Evolutionary conservation across 805 yeast species (phyloP), one percentile per base, ranked within the genome.

Genomic region (Ogataea salicorniae): DNA sequence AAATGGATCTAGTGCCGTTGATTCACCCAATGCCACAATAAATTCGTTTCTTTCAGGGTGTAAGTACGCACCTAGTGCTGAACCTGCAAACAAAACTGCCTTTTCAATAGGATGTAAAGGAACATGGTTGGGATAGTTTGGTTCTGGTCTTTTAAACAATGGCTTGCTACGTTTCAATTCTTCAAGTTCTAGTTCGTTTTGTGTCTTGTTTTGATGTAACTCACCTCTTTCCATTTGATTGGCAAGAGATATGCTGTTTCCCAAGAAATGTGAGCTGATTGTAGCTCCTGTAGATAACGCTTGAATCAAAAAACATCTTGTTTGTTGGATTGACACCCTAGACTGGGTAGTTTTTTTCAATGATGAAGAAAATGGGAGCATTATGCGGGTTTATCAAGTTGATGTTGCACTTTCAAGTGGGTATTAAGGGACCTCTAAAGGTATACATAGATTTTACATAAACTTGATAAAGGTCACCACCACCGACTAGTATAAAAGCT

Each of bases 1-100:
- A 34, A 90, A 80, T 31, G 74, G 76, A 9, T 84, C 81, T 37
- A 85, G 72, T 7, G 96, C 96, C 0, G 97, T 85, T 15, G 92
- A 81, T 63, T 94, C 99, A 1, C 99, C 99, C 55, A 87, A 71
- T 36, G 87, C 90, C 20, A 84, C 90, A 48, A 87, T 84, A 58
- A 83, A 81, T 50, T 79, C 80, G 48, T 87, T 87, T 47, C 83
- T 68, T 57, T 84, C 89, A 6, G 94, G 95, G 58, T 85, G 90
- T 43, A 78, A 71, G 58, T 72, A 81, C 0, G 97, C 84, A 22
- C 91, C 92, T 17, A 87, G 60, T 1, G 95, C 88, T 4, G 95
- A 84, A 1, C 89, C 83, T 0, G 74, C 66, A 52, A 87, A 80
- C 67, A 94, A 69, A 36, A 84, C 63, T 2, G 73, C 56, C 50